phyloP scores from a whole-genome alignment of 164 flowering plant genomes.

The Vitis riparia region DNA sequence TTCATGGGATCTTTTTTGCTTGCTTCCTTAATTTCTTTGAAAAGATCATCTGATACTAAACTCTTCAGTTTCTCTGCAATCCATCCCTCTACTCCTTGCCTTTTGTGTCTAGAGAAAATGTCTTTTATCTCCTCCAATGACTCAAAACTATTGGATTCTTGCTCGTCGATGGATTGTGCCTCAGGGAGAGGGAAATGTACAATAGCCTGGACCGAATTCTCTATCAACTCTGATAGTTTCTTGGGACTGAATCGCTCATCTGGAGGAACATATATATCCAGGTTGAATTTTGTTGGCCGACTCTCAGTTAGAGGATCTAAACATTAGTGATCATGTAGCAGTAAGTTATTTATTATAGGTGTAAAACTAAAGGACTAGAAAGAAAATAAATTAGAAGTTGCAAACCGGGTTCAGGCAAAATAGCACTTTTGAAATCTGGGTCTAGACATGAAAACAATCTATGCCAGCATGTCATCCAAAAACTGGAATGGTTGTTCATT shows the following conservation, averaged over 20 bases:
- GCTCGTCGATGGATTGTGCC: background rate
- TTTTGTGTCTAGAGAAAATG: slow-evolving; percentile 15
- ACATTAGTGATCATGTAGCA: background rate
- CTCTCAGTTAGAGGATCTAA: slow-evolving; percentile 17
- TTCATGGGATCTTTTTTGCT: slow-evolving; percentile 1
- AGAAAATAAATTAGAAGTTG: background rate
- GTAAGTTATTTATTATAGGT: background rate
- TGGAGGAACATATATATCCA: slow-evolving; percentile 27
- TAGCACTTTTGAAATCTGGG: background rate
- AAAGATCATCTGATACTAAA: slow-evolving; percentile 5
- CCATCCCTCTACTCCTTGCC: slow-evolving; percentile 3
- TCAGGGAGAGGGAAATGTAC: slow-evolving; percentile 14
- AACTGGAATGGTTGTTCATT: too few relatives aligned
- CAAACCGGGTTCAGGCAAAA: too few relatives aligned
- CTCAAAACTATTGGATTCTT: slow-evolving; percentile 7
- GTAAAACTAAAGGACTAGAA: background rate
- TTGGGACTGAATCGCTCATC: slow-evolving; percentile 25
- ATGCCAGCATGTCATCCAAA: too few relatives aligned
- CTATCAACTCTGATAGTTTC: slow-evolving; percentile 19
- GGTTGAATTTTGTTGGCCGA: slow-evolving; percentile 1
- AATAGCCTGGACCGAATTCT: slow-evolving; percentile 17
- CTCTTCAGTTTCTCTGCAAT: slow-evolving; percentile 10
- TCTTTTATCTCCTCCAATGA: slow-evolving; percentile 24
- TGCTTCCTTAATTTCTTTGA: slow-evolving; percentile 4
- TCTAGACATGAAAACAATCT: background rate